These are phyloP conservation scores for Diutina neorugosa DNA, from an alignment of 1,139 yeast species.

Conservation along the genomic window DNA sequence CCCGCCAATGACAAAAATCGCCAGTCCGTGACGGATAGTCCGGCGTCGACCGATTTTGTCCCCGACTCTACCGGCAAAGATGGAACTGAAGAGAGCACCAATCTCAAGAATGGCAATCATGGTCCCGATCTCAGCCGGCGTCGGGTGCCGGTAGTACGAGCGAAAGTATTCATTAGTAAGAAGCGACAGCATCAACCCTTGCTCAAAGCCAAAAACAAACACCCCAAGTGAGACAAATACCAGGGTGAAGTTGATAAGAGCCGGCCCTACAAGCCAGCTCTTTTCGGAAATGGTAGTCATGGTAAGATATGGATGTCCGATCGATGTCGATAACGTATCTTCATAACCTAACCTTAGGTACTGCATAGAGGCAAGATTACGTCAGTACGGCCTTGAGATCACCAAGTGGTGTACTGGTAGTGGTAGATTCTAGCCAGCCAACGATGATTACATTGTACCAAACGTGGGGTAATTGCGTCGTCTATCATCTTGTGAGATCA, in stretches of 20 bases:
- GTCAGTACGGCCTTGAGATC: background rate
- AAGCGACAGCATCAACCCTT: slow-evolving; percentile 48
- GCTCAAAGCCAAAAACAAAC: slow-evolving; percentile 50
- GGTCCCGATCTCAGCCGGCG: slow-evolving; percentile 58
- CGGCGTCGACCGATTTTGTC: slow-evolving; percentile 72
- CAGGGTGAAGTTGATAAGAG: slow-evolving; percentile 42
- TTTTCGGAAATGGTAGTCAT: slow-evolving; percentile 16
- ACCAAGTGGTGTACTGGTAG: background rate
- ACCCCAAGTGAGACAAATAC: slow-evolving; percentile 50
- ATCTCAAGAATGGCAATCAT: slow-evolving; percentile 78
- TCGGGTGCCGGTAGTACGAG: slow-evolving; percentile 59
- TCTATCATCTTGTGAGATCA: background rate
- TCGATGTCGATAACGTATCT: background rate
- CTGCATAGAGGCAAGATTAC: background rate
- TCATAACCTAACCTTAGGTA: background rate
- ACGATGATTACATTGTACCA: background rate
- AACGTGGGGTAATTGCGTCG: background rate
- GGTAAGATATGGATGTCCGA: background rate
- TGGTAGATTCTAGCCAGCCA: background rate
- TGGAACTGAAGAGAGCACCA: slow-evolving; percentile 74
- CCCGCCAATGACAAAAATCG: slow-evolving; percentile 76
- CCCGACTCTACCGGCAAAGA: slow-evolving; percentile 65
- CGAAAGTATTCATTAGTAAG: slow-evolving; percentile 64
- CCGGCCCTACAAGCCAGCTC: slow-evolving; percentile 37
- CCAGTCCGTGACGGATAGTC: slow-evolving; percentile 74